These are phyloP conservation scores for Aspergillus neoniger DNA, from an alignment of 2,329 filamentous ascomycete genomes.

Conservation along the genomic window DNA sequence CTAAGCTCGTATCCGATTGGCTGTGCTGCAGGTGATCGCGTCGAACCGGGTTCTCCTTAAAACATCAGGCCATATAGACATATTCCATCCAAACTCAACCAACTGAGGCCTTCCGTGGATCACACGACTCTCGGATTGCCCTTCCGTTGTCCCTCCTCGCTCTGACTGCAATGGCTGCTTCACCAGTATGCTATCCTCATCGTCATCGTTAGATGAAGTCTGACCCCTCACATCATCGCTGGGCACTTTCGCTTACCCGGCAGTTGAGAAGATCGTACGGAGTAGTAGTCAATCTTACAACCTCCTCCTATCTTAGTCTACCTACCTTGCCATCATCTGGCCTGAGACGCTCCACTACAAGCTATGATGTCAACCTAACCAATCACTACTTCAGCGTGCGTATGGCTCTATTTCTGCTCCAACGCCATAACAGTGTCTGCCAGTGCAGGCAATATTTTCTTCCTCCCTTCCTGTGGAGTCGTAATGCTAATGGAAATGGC, in stretches of 20 bases:
- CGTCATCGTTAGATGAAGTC: no score
- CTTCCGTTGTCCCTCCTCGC: not conserved
- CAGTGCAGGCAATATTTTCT: not conserved
- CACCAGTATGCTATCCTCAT: not conserved
- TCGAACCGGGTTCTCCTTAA: conserved; percentile 1
- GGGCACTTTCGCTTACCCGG: not conserved
- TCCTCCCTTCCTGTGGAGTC: not conserved
- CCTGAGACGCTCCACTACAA: not conserved
- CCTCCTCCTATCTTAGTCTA: not conserved
- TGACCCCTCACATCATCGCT: not conserved
- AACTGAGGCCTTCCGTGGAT: not conserved
- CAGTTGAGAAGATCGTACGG: not conserved
- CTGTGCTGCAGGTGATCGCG: not conserved
- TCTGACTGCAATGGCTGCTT: not conserved
- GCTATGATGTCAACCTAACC: not conserved
- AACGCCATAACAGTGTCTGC: not conserved
- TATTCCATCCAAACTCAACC: not conserved
- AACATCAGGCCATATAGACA: conserved; percentile 1
- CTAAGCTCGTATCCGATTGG: not conserved
- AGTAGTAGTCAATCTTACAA: not conserved
- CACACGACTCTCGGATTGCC: not conserved
- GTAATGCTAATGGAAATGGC: not conserved
- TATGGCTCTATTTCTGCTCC: not conserved
- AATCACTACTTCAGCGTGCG: not conserved
- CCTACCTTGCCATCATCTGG: not conserved